A percentile compares a stretch with the other conserved stretches of the same genome.
Conservation (phyloP, 306 rosid genomes). For the Prunus davidiana region DNA sequence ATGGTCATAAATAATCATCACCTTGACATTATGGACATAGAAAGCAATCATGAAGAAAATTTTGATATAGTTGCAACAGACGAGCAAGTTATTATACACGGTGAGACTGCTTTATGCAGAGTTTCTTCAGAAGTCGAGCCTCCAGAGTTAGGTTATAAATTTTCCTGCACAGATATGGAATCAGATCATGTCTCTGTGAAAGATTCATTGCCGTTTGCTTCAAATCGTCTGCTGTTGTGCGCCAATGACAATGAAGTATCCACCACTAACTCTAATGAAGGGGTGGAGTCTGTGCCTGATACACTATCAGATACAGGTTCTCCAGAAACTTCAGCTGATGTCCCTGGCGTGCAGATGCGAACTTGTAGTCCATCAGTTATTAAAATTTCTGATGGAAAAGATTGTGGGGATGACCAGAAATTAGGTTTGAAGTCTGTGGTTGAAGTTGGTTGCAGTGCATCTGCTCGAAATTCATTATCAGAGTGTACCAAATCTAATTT, state of each 20-base stretch:
- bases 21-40: conserved; percentile 34
- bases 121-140: conserved; percentile 23
- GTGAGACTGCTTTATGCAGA: conserved; percentile 16
- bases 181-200: conserved; percentile 36
- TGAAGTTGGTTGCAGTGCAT: conserved; percentile 35
- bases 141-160: conserved; percentile 29
- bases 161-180: conserved; percentile 37
- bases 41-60: conserved; percentile 31
- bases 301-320: conserved; percentile 34
- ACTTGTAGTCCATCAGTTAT: conserved; percentile 23
- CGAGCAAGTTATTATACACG: conserved; percentile 22
- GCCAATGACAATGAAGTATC: conserved; percentile 32
- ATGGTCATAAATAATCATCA: conserved; percentile 30
- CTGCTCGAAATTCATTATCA: conserved; percentile 25
- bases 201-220: conserved; percentile 38
- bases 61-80: conserved; percentile 31
- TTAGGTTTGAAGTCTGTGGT: conserved; percentile 28
- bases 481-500: conserved; percentile 19
- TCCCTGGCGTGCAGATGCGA: conserved; percentile 25
- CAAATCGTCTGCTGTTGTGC: conserved; percentile 29
- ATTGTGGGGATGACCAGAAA: conserved; percentile 37
- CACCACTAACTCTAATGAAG: conserved; percentile 42
- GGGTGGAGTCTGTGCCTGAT: conserved; percentile 37
- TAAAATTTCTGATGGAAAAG: conserved; percentile 30
- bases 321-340: conserved; percentile 41